Conservation (phyloP, 108 stramenopile species). For the Cylindrotheca fusiformis region DNA sequence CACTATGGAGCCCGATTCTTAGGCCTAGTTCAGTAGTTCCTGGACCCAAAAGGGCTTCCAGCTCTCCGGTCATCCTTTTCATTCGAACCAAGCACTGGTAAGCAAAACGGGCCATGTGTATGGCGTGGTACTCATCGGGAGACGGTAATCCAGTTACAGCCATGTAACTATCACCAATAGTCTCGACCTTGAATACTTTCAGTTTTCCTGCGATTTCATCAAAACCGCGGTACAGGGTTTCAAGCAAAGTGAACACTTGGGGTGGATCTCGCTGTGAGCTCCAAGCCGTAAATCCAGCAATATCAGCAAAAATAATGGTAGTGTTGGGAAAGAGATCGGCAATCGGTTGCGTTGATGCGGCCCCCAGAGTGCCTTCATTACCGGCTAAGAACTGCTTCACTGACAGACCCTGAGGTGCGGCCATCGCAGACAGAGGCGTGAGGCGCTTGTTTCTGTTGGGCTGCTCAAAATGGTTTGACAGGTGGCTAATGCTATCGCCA, state of each 20-base stretch:
- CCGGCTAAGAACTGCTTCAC: constrained; percentile 28
- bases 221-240: constrained; percentile 28
- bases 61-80: constrained; percentile 24
- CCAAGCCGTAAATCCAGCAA: constrained; percentile 34
- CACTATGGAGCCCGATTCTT: constrained; percentile 54
- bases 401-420: constrained; percentile 11
- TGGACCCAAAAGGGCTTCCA: constrained; percentile 25
- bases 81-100: constrained; percentile 38
- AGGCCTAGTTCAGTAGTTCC: constrained; percentile 38
- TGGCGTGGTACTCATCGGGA: constrained; percentile 45
- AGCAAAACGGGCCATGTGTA: constrained; percentile 49
- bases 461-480: neutral
- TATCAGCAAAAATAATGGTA: constrained; percentile 30
- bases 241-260: constrained; percentile 28
- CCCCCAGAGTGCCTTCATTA: neutral
- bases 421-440: neutral
- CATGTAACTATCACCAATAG: constrained; percentile 66
- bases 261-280: constrained; percentile 21
- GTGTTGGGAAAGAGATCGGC: constrained; percentile 31
- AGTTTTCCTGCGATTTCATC: constrained; percentile 27
- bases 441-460: constrained; percentile 5
- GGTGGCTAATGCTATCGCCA: neutral
- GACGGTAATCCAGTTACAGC: constrained; percentile 56
- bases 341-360: constrained; percentile 19
- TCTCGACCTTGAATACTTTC: constrained; percentile 30